Evolutionary conservation across 75 land plant species (phyloP).

Genomic region (Sequoiadendron giganteum): DNA sequence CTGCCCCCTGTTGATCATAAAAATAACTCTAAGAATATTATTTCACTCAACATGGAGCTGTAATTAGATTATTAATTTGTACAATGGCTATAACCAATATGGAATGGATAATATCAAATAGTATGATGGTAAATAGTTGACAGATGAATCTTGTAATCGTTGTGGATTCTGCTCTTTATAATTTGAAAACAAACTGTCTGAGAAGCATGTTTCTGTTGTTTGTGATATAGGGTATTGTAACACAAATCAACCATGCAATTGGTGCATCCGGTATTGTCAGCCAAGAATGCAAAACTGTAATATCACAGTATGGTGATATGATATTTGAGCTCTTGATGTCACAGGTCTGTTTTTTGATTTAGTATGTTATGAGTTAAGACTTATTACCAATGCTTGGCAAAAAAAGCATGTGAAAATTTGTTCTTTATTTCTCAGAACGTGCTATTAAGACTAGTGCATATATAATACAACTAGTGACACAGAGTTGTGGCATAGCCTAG

Average conservation of each 20-base stretch:
- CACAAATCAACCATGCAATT: conserved; percentile 56
- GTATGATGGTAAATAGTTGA: neutral
- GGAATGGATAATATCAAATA: neutral
- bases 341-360: conserved; percentile 27
- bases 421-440: neutral
- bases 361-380: neutral
- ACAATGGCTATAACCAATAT: neutral
- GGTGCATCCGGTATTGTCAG: conserved; percentile 60
- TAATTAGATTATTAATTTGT: no score
- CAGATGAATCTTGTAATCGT: neutral
- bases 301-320: conserved; percentile 47
- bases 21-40: no score
- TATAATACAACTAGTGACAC: neutral
- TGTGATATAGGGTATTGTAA: conserved; percentile 35
- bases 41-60: no score
- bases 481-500: neutral
- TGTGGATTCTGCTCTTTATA: conserved; percentile 8
- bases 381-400: neutral
- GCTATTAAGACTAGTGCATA: neutral
- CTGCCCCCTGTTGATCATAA: no score
- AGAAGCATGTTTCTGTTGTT: conserved; percentile 9
- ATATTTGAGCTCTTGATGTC: conserved; percentile 48
- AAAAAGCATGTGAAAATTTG: neutral
- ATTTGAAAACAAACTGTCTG: neutral
- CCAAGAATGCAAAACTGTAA: conserved; percentile 49